Percentiles rank a stretch among this genome's conserved stretches.
phyloP scores from a whole-genome alignment of 148 eudicot genomes.

The Silene uniflora region DNA sequence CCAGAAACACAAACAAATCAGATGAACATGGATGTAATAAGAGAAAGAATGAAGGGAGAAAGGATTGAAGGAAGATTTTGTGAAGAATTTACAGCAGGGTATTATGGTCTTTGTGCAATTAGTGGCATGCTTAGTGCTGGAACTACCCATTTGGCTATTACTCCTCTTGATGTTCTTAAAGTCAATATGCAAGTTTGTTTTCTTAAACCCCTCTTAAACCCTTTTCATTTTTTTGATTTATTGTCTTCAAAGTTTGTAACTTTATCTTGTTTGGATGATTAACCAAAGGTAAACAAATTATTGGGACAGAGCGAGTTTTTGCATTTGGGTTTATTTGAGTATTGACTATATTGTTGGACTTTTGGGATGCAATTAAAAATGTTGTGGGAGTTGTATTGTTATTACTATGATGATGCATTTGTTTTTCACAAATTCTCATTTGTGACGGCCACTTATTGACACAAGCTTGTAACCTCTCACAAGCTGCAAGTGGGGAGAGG shows the following conservation, averaged over 20 bases:
- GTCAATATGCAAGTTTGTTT: slow-evolving; percentile 87
- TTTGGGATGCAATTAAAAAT: slow-evolving; percentile 2
- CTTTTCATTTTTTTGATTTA: neutral
- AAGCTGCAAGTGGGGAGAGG: too few relatives aligned
- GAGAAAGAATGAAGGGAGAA: slow-evolving; percentile 27
- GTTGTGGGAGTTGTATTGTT: neutral
- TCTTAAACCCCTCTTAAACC: slow-evolving; percentile 23
- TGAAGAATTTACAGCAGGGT: slow-evolving; percentile 63
- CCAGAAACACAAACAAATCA: slow-evolving; percentile 14
- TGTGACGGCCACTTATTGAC: too few relatives aligned
- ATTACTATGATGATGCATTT: too few relatives aligned
- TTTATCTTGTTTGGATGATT: slow-evolving; percentile 4
- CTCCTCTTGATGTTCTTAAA: slow-evolving; percentile 95
- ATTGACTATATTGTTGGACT: slow-evolving; percentile 8
- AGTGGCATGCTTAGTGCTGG: slow-evolving; percentile 95
- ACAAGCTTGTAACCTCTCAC: too few relatives aligned
- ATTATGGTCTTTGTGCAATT: slow-evolving; percentile 69
- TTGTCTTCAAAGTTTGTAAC: neutral
- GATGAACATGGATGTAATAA: slow-evolving; percentile 25
- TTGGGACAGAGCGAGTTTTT: too few relatives aligned
- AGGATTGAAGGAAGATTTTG: slow-evolving; percentile 36
- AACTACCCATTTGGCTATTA: slow-evolving; percentile 76
- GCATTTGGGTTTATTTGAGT: neutral
- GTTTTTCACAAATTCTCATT: too few relatives aligned
- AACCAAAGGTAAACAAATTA: neutral